phyloP scores from a whole-genome alignment of 805 yeast genomes.

The Metschnikowia aberdeeniae region DNA sequence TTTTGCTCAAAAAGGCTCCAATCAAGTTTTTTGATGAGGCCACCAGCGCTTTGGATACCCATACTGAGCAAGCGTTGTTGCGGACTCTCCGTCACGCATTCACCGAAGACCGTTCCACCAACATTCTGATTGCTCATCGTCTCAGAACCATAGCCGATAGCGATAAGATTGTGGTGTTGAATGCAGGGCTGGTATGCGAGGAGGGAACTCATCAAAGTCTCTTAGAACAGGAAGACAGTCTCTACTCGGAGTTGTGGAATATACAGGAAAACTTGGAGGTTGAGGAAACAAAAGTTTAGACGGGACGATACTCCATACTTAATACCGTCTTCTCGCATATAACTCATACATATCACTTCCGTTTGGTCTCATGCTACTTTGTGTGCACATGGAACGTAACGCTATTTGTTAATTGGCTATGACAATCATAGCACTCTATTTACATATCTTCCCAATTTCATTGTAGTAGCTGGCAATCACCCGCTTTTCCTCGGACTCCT shows the following conservation, averaged over 20 bases:
- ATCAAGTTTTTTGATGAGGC: slow-evolving; percentile 97
- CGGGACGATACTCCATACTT: background rate
- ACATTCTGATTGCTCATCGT: slow-evolving; percentile 90
- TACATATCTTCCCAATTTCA: slow-evolving; percentile 5
- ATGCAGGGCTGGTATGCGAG: slow-evolving; percentile 75
- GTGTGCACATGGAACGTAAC: background rate
- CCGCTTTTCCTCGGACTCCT: slow-evolving; percentile 20
- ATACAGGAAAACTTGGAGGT: slow-evolving; percentile 79
- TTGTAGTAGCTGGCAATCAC: slow-evolving; percentile 15
- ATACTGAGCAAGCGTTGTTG: slow-evolving; percentile 83
- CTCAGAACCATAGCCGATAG: slow-evolving; percentile 90
- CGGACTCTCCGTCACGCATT: slow-evolving; percentile 70
- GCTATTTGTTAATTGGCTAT: no score
- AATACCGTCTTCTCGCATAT: no score
- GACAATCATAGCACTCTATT: background rate
- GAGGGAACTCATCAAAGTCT: slow-evolving; percentile 79
- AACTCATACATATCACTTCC: background rate
- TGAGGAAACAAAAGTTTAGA: slow-evolving; percentile 22
- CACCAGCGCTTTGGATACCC: slow-evolving; percentile 93
- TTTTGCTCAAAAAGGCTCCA: slow-evolving; percentile 80
- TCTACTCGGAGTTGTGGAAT: slow-evolving; percentile 83
- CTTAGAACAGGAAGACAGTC: slow-evolving; percentile 48
- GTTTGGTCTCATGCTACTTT: background rate
- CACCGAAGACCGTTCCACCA: slow-evolving; percentile 55
- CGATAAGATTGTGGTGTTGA: slow-evolving; percentile 85